Evolutionary conservation across 2,329 filamentous ascomycete genomes (phyloP).

Genomic region (Calonectria hawksworthii): DNA sequence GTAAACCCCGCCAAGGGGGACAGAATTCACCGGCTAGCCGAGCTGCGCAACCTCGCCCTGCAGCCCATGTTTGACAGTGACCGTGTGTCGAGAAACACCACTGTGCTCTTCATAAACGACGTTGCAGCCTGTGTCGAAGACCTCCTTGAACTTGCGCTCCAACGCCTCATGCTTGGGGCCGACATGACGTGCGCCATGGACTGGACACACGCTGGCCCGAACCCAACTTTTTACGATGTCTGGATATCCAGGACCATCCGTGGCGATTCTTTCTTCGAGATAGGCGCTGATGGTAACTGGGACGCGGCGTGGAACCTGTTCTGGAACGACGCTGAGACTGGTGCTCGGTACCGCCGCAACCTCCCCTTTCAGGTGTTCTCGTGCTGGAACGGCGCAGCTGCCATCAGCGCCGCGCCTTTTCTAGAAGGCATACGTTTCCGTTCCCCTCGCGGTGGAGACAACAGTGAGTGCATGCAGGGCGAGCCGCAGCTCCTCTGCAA

Average conservation of each 20-base stretch:
- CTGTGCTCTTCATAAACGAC: constrained; percentile 68
- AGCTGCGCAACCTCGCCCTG: constrained; percentile 67
- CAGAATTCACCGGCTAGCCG: constrained; percentile 62
- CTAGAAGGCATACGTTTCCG: constrained; percentile 61
- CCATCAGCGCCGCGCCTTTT: constrained; percentile 64
- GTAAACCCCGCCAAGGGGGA: constrained; percentile 59
- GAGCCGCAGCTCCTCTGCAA: constrained; percentile 71
- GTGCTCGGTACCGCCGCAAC: constrained; percentile 48
- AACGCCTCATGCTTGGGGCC: constrained; percentile 60
- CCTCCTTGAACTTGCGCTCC: constrained; percentile 68
- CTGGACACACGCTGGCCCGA: constrained; percentile 61
- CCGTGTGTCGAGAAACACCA: constrained; percentile 52
- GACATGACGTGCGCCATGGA: constrained; percentile 73
- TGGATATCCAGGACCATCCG: constrained; percentile 67
- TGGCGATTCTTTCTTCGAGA: constrained; percentile 69
- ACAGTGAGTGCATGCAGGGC: constrained; percentile 65
- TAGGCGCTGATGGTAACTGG: constrained; percentile 65
- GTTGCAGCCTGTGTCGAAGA: constrained; percentile 68
- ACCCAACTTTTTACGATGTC: constrained; percentile 69
- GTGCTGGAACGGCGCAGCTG: constrained; percentile 72
- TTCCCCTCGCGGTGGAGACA: constrained; percentile 29
- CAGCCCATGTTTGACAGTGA: constrained; percentile 56
- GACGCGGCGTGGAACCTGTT: constrained; percentile 65
- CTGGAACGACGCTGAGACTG: constrained; percentile 60
- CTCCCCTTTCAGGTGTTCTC: constrained; percentile 72